Percentiles rank a stretch among this genome's conserved stretches.
Evolutionary conservation across 352 stramenopile species (phyloP).

Genomic region (Ophiocytium majus): DNA sequence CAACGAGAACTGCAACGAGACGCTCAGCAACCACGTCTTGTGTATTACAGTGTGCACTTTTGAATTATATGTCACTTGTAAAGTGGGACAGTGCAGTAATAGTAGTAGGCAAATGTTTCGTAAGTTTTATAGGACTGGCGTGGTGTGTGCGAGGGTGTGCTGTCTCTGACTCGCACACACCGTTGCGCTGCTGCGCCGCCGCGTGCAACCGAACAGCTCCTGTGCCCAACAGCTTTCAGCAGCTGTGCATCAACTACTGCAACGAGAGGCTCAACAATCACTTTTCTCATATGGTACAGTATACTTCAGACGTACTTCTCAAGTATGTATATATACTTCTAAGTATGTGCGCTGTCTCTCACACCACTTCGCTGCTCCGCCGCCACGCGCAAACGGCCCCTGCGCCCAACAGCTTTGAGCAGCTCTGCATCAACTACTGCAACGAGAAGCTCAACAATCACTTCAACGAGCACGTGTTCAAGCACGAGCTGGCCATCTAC

Average conservation of each 20-base stretch:
- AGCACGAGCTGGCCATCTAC: constrained; percentile 62
- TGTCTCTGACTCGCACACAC: too few relatives aligned
- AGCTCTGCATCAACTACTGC: constrained; percentile 92
- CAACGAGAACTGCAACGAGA: too few relatives aligned
- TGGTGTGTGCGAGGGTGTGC: too few relatives aligned
- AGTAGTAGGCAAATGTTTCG: too few relatives aligned
- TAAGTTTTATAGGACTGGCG: too few relatives aligned
- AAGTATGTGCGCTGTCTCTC: too few relatives aligned
- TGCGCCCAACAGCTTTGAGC: constrained; percentile 81
- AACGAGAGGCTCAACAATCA: constrained; percentile 86
- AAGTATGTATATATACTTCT: too few relatives aligned
- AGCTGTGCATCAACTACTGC: constrained; percentile 90
- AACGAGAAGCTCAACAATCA: constrained; percentile 87
- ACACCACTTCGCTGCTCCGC: not conserved
- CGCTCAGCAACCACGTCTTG: constrained; percentile 80
- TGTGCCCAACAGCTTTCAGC: constrained; percentile 80
- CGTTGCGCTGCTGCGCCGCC: constrained; percentile 2
- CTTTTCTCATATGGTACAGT: too few relatives aligned
- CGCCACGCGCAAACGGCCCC: constrained; percentile 69
- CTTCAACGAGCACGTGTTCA: constrained; percentile 83
- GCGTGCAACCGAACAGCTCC: constrained; percentile 70
- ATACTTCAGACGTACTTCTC: too few relatives aligned
- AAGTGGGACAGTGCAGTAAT: too few relatives aligned
- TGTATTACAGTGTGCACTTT: too few relatives aligned
- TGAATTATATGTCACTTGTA: too few relatives aligned